These are phyloP conservation scores for Furcasterigmium furcatum DNA, from an alignment of 2,329 filamentous ascomycete genomes.

Conservation along the genomic window DNA sequence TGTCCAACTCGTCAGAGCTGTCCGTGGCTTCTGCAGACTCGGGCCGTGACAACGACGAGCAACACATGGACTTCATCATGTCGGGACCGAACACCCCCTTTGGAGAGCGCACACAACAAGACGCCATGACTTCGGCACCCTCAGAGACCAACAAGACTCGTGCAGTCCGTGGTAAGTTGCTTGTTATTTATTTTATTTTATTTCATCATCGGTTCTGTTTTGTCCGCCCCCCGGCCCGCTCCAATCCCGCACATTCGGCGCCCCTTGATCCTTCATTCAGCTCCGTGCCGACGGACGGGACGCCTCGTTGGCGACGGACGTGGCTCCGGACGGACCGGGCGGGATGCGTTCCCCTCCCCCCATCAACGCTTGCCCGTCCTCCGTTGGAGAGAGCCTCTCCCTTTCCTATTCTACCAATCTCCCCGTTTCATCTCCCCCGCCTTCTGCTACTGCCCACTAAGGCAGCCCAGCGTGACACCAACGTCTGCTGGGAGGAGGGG, in stretches of 20 bases:
- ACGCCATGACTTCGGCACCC: neutral
- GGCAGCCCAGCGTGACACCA: no score
- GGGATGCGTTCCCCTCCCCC: no score
- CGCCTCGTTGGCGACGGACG: no score
- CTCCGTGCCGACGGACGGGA: no score
- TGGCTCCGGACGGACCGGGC: no score
- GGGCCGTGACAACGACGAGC: constrained; percentile 17
- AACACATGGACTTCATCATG: constrained; percentile 30
- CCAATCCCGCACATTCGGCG: neutral
- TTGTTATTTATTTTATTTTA: neutral
- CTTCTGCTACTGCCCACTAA: no score
- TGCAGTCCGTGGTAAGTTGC: neutral
- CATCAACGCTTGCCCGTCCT: no score
- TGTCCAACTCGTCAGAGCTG: constrained; percentile 45
- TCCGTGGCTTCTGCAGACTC: constrained; percentile 29
- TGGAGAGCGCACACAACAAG: constrained; percentile 9
- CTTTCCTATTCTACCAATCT: no score
- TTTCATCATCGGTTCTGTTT: neutral
- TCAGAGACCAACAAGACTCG: neutral
- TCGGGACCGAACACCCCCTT: constrained; percentile 22
- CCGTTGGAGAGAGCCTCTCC: no score
- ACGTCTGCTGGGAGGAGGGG: no score
- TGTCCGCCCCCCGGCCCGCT: neutral
- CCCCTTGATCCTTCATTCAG: no score
- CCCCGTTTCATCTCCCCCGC: no score